Base-by-base conservation (phyloP, 805 yeast species). In the Lipomyces kockii region DNA sequence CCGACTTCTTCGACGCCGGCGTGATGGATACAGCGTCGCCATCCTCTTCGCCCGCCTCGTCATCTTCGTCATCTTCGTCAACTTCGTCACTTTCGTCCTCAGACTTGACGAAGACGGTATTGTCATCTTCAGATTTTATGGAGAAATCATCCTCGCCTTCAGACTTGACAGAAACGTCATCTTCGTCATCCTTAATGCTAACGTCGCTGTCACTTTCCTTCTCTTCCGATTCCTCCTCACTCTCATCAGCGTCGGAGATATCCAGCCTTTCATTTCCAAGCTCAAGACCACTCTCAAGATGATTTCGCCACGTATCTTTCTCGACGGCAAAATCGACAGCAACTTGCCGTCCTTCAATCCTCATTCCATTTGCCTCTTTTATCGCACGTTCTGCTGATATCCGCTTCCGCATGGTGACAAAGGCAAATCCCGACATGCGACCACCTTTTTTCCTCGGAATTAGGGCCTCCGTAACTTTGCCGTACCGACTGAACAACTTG, bases 271-370 rank as follows among this genome's bases (percentile, higher is more conserved):
- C 79, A 4, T 78, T 81, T 0, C 78, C 81, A 0, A 81, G 82
- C 2, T 80, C 83, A 4, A 78, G 82, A 7, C 79, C 83, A 1
- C 77, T 80, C 1, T 78, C 82, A 2, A 76, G 79, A 2, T 76
- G 79, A 59, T 82, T 80, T 75, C 87, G 87, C 97, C 97, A 95
- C 75, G 87, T 88, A 46, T 87, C 83, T 81, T 94, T 94, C 78
- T 91, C 94, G 63, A 95, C 82, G 8, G 99, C 98, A 78, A 89
- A 89, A 83, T 91, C 97, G 27, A 95, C 98, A 27, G 97, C 95
- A 59, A 95, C 98, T 71, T 86, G 89, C 79, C 99, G 87, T 2
- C 92, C 98, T 74, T 87, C 92, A 63, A 95, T 90, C 78, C 91
- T 87, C 76, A 93, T 79, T 7, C 90, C 97, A 61, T 82, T 84